Evolutionary conservation across 1,284 basidiomycete genomes (phyloP).

Genomic region (Ganoderma leucocontextum): DNA sequence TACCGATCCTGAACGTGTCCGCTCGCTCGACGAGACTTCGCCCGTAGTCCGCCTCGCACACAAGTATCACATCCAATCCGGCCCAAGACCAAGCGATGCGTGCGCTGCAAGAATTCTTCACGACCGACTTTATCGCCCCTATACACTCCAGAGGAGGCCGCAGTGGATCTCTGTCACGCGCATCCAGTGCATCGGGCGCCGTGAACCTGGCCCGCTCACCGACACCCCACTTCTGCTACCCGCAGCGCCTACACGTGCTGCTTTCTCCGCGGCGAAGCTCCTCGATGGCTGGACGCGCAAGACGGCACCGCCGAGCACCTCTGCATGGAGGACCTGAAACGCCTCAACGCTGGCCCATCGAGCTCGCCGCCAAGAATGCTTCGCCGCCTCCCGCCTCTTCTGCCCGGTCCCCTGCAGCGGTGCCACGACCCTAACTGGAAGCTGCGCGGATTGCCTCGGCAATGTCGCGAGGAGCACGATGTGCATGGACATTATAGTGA

Average conservation of each 20-base stretch:
- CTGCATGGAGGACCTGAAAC: not conserved
- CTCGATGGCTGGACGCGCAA: slow-evolving; percentile 18
- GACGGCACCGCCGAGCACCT: slow-evolving; percentile 17
- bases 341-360: no score
- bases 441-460: no score
- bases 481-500: no score
- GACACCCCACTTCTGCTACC: slow-evolving; percentile 14
- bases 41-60: not conserved
- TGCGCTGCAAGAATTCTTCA: not conserved
- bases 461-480: no score
- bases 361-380: no score
- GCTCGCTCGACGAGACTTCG: not conserved
- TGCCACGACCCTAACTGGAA: no score
- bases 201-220: slow-evolving; percentile 21
- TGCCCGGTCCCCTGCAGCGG: no score
- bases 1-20: not conserved
- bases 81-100: not conserved
- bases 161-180: no score
- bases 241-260: slow-evolving; percentile 15
- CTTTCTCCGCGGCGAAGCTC: not conserved
- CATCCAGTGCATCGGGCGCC: slow-evolving; percentile 4
- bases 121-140: not conserved
- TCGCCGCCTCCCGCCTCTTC: no score
- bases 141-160: no score
- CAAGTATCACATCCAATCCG: not conserved